Conservation (phyloP, 192 early-diverging fungal genomes). For the Fimicolochytrium jonesii region DNA sequence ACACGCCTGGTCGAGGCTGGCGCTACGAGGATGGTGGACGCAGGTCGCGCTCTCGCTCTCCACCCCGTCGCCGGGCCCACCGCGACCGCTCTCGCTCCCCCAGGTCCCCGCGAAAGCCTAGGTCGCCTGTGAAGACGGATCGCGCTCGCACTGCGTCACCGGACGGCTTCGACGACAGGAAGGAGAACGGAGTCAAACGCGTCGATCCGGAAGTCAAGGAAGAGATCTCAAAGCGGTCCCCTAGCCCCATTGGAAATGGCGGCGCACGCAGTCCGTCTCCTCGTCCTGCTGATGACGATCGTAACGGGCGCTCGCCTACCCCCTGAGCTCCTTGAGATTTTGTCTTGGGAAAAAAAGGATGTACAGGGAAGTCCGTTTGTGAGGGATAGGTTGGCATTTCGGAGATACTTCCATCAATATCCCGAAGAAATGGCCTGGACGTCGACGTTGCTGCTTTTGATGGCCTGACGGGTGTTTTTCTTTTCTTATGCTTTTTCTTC, state of each 20-base stretch:
- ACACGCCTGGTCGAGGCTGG: conserved; percentile 74
- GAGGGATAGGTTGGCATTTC: too few relatives aligned
- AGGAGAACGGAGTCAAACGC: background rate
- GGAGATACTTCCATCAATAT: too few relatives aligned
- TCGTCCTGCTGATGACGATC: background rate
- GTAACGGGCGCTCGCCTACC: background rate
- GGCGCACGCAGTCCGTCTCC: conserved; percentile 14
- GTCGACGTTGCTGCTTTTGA: too few relatives aligned
- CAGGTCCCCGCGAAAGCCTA: conserved; percentile 6
- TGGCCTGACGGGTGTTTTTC: too few relatives aligned
- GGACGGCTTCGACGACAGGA: background rate
- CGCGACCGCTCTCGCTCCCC: conserved; percentile 20
- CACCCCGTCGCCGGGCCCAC: conserved; percentile 10
- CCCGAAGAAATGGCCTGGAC: too few relatives aligned
- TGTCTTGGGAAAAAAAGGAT: too few relatives aligned
- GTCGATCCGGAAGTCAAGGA: background rate
- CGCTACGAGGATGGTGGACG: conserved; percentile 65
- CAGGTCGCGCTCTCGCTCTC: conserved; percentile 25
- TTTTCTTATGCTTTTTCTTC: too few relatives aligned
- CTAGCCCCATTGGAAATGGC: conserved; percentile 10
- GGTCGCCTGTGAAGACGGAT: background rate
- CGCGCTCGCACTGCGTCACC: conserved; percentile 13
- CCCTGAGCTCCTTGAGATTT: too few relatives aligned
- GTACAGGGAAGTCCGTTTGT: too few relatives aligned
- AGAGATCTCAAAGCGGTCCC: background rate